Evolutionary conservation across 1,284 basidiomycete species (phyloP).

Genomic region (Ceratobasidium sp.): DNA sequence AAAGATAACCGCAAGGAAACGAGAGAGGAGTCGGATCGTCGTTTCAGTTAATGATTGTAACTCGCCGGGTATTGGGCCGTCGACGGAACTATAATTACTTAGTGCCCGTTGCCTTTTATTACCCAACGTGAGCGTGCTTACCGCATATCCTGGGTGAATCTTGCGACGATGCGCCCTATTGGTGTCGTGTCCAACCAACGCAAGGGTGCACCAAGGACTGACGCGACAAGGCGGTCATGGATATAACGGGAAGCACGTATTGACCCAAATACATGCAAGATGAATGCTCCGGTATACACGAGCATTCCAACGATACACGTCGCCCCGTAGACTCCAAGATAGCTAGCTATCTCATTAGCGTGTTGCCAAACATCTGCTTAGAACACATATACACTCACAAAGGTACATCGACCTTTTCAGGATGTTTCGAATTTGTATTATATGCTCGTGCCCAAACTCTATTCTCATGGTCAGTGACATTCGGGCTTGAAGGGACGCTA

Average conservation of each 20-base stretch:
- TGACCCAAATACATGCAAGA: constrained; percentile 47
- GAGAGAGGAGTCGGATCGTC: constrained; percentile 51
- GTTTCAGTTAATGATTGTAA: constrained; percentile 46
- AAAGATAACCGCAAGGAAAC: constrained; percentile 55
- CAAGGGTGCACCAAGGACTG: constrained; percentile 49
- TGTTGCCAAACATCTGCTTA: neutral
- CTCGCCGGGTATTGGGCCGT: constrained; percentile 49
- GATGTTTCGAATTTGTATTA: constrained; percentile 42
- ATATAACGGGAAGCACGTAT: constrained; percentile 49
- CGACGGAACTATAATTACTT: constrained; percentile 44
- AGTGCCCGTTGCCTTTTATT: neutral
- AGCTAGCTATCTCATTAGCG: constrained; percentile 37
- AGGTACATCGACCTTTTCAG: constrained; percentile 4
- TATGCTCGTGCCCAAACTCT: neutral
- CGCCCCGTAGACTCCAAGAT: constrained; percentile 48
- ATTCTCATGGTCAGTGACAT: neutral
- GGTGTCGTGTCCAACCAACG: constrained; percentile 66
- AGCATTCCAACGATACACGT: constrained; percentile 42
- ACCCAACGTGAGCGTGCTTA: constrained; percentile 19
- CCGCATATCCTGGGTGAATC: constrained; percentile 65
- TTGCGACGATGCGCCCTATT: constrained; percentile 62
- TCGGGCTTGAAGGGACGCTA: neutral
- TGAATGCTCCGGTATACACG: constrained; percentile 33
- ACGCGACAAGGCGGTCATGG: constrained; percentile 49
- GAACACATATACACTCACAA: neutral